Evolutionary conservation across 1,139 yeast genomes (phyloP).

Genomic region (Sugiyamaella xylanicola): DNA sequence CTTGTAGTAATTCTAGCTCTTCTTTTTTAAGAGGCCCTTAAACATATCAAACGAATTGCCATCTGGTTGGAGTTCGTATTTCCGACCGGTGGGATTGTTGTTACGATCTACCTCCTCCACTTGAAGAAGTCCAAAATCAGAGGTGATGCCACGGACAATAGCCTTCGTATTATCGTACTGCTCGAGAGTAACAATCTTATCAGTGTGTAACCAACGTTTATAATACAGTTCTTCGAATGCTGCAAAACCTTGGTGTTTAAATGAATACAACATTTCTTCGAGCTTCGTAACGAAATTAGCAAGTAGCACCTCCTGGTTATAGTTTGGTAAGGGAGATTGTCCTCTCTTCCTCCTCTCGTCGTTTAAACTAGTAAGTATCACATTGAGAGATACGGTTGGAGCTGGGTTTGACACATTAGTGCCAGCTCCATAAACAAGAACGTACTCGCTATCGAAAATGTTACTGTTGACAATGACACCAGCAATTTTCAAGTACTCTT

Average conservation of each 20-base stretch:
- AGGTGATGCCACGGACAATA: conserved; percentile 74
- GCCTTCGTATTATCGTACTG: conserved; percentile 58
- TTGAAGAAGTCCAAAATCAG: conserved; percentile 77
- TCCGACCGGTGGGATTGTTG: conserved; percentile 52
- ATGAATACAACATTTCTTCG: conserved; percentile 60
- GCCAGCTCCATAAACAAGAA: conserved; percentile 79
- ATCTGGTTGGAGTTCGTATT: conserved; percentile 84
- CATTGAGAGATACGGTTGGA: conserved; percentile 86
- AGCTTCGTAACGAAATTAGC: conserved; percentile 72
- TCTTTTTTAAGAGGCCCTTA: conserved; percentile 80
- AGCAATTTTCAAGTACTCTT: conserved; percentile 70
- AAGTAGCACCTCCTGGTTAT: conserved; percentile 61
- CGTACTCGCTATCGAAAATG: conserved; percentile 56
- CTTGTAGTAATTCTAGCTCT: conserved; percentile 25
- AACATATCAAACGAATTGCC: conserved; percentile 97
- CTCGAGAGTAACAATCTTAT: conserved; percentile 59
- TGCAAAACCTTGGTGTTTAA: conserved; percentile 63
- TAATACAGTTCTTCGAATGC: conserved; percentile 77
- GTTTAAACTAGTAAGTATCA: conserved; percentile 61
- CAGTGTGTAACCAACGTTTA: conserved; percentile 79
- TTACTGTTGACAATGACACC: conserved; percentile 87
- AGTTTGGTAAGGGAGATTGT: conserved; percentile 47
- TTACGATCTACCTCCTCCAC: conserved; percentile 63
- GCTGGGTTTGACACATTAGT: conserved; percentile 82
- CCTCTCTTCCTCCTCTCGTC: conserved; percentile 49